Evolutionary conservation across 139 green algal genomes (phyloP).

Genomic region (Yamagishiella unicocca): DNA sequence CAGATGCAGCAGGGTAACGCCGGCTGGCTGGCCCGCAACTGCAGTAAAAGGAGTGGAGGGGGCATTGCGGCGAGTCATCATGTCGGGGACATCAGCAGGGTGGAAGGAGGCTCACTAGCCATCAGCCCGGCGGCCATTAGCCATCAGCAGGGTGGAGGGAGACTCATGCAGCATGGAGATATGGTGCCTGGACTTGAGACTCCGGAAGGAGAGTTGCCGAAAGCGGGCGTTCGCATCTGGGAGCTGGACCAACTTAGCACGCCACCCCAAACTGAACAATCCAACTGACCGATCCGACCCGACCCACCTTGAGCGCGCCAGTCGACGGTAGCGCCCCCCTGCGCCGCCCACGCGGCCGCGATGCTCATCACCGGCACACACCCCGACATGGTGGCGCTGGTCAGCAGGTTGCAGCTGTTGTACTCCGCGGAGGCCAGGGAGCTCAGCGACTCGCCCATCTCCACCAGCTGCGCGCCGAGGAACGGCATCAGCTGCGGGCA

Average conservation of each 20-base stretch:
- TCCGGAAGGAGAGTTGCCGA: not conserved
- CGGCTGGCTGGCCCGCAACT: slow-evolving; percentile 14
- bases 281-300: not conserved
- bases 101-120: no score
- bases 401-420: slow-evolving; percentile 1
- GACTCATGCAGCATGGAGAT: not conserved
- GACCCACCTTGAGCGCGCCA: slow-evolving; percentile 31
- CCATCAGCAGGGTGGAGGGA: not conserved
- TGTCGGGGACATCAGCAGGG: not conserved
- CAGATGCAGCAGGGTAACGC: slow-evolving; percentile 27
- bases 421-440: slow-evolving; percentile 2
- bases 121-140: no score
- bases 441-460: slow-evolving; percentile 27
- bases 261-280: not conserved
- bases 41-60: not conserved
- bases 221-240: not conserved
- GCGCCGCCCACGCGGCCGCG: slow-evolving; percentile 10
- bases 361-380: not conserved
- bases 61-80: not conserved
- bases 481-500: slow-evolving; percentile 19
- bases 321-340: not conserved
- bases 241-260: not conserved
- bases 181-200: not conserved
- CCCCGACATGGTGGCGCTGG: not conserved
- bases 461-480: slow-evolving; percentile 26